These are phyloP conservation scores for Mycena vitilis DNA, from an alignment of 768 basidiomycete species.

Conservation along the genomic window DNA sequence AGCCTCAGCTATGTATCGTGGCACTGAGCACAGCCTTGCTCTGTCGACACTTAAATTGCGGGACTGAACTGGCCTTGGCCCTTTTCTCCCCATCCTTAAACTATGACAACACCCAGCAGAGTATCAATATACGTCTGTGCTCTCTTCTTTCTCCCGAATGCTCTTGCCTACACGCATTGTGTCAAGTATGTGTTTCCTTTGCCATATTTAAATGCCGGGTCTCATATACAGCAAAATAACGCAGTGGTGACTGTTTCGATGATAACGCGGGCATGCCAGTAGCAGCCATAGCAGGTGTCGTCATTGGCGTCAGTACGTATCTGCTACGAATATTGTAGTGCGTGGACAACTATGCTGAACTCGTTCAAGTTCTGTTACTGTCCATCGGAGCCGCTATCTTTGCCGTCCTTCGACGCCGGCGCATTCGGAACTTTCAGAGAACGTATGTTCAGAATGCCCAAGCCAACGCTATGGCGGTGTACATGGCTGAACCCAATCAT, in stretches of 20 bases:
- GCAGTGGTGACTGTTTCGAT: slow-evolving; percentile 6
- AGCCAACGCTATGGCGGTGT: background rate
- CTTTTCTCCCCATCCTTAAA: background rate
- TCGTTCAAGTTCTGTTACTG: slow-evolving; percentile 10
- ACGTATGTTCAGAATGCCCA: slow-evolving; percentile 18
- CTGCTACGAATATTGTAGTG: background rate
- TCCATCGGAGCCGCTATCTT: slow-evolving; percentile 18
- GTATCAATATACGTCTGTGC: background rate
- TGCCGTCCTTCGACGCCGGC: slow-evolving; percentile 12
- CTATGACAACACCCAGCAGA: slow-evolving; percentile 1
- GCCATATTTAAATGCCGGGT: background rate
- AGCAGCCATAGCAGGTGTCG: slow-evolving; percentile 16
- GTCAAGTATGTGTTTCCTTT: slow-evolving; percentile 2
- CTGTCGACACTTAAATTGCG: no score
- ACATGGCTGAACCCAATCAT: slow-evolving; percentile 1
- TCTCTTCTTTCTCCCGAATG: slow-evolving; percentile 15
- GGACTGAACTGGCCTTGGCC: background rate
- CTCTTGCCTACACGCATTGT: slow-evolving; percentile 14
- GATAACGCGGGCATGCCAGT: background rate
- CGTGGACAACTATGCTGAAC: background rate
- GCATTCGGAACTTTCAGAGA: slow-evolving; percentile 19
- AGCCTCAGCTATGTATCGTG: background rate
- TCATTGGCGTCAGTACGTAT: slow-evolving; percentile 20
- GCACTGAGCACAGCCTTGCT: no score
- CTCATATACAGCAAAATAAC: background rate